Evolutionary conservation across 805 yeast genomes (phyloP).

Genomic region (Suhomyces prunicola): DNA sequence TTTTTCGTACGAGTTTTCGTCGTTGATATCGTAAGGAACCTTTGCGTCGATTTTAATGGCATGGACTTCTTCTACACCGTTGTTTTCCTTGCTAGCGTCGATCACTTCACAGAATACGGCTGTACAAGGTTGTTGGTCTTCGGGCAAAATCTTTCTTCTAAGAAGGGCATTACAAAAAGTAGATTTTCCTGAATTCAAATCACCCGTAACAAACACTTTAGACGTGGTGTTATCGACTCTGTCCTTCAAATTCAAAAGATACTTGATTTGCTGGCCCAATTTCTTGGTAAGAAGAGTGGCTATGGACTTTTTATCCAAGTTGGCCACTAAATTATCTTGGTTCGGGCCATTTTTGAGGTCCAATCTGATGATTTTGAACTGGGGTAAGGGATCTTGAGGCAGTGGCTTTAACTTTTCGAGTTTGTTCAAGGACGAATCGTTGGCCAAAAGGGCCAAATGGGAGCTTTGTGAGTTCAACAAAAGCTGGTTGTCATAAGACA

Average conservation of each 20-base stretch:
- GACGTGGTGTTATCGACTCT: constrained; percentile 90
- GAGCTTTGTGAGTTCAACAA: constrained; percentile 49
- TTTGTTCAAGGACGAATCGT: constrained; percentile 19
- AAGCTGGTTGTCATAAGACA: constrained; percentile 14
- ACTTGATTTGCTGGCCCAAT: constrained; percentile 61
- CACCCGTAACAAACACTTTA: constrained; percentile 95
- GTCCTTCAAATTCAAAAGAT: constrained; percentile 66
- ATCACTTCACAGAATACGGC: constrained; percentile 92
- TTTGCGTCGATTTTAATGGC: constrained; percentile 64
- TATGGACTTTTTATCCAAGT: constrained; percentile 64
- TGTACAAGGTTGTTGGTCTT: constrained; percentile 97
- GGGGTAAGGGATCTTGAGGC: constrained; percentile 22
- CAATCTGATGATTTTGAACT: constrained; percentile 61
- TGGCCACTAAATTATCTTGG: constrained; percentile 43
- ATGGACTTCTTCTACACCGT: constrained; percentile 84
- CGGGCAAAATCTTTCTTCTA: constrained; percentile 77
- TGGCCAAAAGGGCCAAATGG: constrained; percentile 50
- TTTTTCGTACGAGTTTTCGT: constrained; percentile 63
- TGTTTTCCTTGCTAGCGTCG: constrained; percentile 70
- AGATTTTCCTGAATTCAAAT: constrained; percentile 93
- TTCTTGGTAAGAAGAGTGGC: constrained; percentile 69
- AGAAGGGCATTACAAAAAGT: constrained; percentile 90
- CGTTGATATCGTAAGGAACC: constrained; percentile 44
- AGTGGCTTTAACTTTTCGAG: constrained; percentile 16
- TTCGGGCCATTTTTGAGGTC: constrained; percentile 54